A percentile compares a stretch with the other conserved stretches of the same genome.
Evolutionary conservation across 2,329 filamentous ascomycete genomes (phyloP).

Genomic region (Fusarium cicatricum): DNA sequence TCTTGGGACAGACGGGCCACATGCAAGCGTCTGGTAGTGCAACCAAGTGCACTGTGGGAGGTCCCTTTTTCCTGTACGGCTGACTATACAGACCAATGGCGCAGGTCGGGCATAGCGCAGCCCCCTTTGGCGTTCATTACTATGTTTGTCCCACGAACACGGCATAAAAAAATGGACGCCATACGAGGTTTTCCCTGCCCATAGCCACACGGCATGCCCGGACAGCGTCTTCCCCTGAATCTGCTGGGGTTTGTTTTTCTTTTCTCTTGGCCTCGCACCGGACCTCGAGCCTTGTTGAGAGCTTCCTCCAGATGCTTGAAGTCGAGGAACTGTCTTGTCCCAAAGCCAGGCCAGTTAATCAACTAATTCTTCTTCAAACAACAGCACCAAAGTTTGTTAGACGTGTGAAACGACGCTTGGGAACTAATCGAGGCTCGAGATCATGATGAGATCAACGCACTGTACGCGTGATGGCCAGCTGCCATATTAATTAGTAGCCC

Average conservation of each 20-base stretch:
- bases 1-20: slow-evolving; percentile 35
- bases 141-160: slow-evolving; percentile 40
- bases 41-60: slow-evolving; percentile 1
- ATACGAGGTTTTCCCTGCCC: slow-evolving; percentile 36
- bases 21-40: slow-evolving; percentile 21
- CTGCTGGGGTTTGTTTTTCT: background rate
- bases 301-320: background rate
- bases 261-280: background rate
- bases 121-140: slow-evolving; percentile 31
- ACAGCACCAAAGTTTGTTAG: slow-evolving; percentile 11
- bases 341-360: no score
- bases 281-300: slow-evolving; percentile 6
- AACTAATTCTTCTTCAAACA: background rate
- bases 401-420: slow-evolving; percentile 32
- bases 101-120: slow-evolving; percentile 29
- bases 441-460: slow-evolving; percentile 25
- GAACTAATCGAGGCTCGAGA: slow-evolving; percentile 6
- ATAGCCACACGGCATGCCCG: slow-evolving; percentile 40
- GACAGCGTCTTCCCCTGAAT: slow-evolving; percentile 19
- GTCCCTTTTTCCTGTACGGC: slow-evolving; percentile 28
- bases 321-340: background rate
- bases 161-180: slow-evolving; percentile 36
- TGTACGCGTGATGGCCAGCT: background rate
- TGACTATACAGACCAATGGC: slow-evolving; percentile 2
- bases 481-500: background rate